These are phyloP conservation scores for Gossypioides kirkii DNA, from an alignment of 345 rosid species.

Conservation along the genomic window DNA sequence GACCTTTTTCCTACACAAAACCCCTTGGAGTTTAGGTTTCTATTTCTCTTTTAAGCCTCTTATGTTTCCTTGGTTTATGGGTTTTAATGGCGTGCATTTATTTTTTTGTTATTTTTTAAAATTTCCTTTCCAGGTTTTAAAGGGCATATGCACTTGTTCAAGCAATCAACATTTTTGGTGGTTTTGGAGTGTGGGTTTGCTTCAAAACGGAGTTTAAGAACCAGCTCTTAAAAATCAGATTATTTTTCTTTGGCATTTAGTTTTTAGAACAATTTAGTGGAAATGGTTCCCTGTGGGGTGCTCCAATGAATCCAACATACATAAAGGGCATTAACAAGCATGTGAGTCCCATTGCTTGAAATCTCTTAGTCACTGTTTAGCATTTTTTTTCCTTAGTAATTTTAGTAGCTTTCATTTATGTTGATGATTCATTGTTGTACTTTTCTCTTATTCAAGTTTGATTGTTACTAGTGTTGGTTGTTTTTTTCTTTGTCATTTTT, in stretches of 20 bases:
- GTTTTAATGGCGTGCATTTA: constrained; percentile 26
- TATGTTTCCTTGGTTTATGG: not conserved
- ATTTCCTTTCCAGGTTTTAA: constrained; percentile 13
- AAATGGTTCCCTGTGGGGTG: constrained; percentile 47
- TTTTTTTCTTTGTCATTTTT: no score
- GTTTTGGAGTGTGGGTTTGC: constrained; percentile 18
- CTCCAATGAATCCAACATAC: constrained; percentile 49
- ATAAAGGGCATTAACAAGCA: constrained; percentile 52
- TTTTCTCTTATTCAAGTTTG: no score
- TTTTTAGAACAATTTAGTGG: constrained; percentile 14
- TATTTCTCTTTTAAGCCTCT: no score
- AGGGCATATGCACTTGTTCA: constrained; percentile 22
- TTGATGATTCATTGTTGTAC: no score
- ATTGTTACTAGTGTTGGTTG: no score
- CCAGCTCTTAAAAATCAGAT: constrained; percentile 21
- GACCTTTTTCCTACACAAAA: no score
- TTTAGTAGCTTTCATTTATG: not conserved
- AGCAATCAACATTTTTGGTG: constrained; percentile 19
- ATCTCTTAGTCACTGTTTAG: no score
- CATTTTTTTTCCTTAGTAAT: constrained; percentile 43
- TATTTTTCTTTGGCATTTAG: not conserved
- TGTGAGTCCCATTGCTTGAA: constrained; percentile 63
- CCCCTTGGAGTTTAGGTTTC: no score
- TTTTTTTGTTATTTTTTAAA: not conserved
- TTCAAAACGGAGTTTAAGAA: constrained; percentile 13